A percentile compares a stretch with the other conserved stretches of the same genome.
Conservation (phyloP, 129 eudicot species). For the Smallanthus sonchifolius region DNA sequence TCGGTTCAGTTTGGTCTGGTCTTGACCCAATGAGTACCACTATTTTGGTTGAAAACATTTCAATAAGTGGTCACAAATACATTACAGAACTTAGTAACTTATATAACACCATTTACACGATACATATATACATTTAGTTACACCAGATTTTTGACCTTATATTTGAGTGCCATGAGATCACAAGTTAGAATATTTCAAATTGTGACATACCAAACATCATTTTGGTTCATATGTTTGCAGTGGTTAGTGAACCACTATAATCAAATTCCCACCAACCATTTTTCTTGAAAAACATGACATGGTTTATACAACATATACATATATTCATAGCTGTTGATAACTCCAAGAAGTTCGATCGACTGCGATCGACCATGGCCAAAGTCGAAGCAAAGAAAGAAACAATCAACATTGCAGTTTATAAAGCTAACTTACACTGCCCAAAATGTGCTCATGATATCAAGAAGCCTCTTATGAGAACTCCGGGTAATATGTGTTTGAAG, state of each 20-base stretch:
- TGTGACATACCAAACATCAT: slow-evolving; percentile 27
- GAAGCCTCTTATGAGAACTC: slow-evolving; percentile 68
- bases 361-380: slow-evolving; percentile 14
- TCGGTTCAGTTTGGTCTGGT: too few species aligned
- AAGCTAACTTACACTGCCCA: slow-evolving; percentile 85
- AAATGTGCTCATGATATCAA: slow-evolving; percentile 79
- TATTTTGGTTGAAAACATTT: too few species aligned
- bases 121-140: neutral
- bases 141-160: slow-evolving; percentile 24
- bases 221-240: slow-evolving; percentile 28
- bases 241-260: slow-evolving; percentile 54
- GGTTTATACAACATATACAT: neutral
- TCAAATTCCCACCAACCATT: slow-evolving; percentile 47
- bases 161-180: slow-evolving; percentile 26
- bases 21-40: too few species aligned
- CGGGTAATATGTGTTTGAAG: slow-evolving; percentile 35
- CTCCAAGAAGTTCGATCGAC: neutral
- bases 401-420: slow-evolving; percentile 59
- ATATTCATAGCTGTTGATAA: neutral
- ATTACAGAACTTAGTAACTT: too few species aligned
- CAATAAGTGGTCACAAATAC: too few species aligned
- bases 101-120: too few species aligned
- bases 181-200: slow-evolving; percentile 27
- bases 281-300: slow-evolving; percentile 13
- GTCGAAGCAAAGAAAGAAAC: slow-evolving; percentile 50